Evolutionary conservation across 371 early-diverging fungal genomes (phyloP), one percentile per base, ranked within the genome.

Genomic region (Mortierella sp.): DNA sequence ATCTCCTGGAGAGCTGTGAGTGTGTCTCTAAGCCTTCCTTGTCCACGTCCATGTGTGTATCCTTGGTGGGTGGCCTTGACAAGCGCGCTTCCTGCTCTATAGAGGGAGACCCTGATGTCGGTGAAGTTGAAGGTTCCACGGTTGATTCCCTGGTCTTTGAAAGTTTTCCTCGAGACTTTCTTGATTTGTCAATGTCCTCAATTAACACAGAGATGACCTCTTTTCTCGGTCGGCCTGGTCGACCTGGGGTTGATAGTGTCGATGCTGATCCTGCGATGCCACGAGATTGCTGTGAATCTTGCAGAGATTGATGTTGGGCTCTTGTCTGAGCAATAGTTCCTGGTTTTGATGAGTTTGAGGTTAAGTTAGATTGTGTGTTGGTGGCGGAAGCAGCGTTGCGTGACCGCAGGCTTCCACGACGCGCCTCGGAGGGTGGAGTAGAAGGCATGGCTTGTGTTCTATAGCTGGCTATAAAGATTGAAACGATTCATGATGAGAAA

Each of bases 371-470:
- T 37, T 42, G 57, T 49, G 64, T 56, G 26, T 45, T 42, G 37
- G 32, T 62, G 57, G 32, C 49, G 59, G 63, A 26, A 51, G 64
- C 60, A 40, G 54, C 61, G 53, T 34, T 64, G 55, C 75, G 68
- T 64, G 75, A 64, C 47, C 75, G 63, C 51, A 53, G 47, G 47
- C 70, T 75, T 19, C 66, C 61, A 1, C 62, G 66, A 66, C 62
- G 66, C 69, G 63, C 22, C 47, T 34, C 63, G 31, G 57, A n/a
- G 17, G 69, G 69, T 40, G 69, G 69, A 26, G 61, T 69, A 28
- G 47, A 31, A 22, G 69, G 69, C 69, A 69, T 69, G 55, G 53
- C 23, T 60, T n/a, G 12, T 67, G 17, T 58, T 37, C 40, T 42
- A 32, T 10, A 5, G 12, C 37, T 59, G 17, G 43, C 42, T 26